Evolutionary conservation across 2,329 filamentous ascomycete species (phyloP).

Genomic region (Talaromyces pinophilus): DNA sequence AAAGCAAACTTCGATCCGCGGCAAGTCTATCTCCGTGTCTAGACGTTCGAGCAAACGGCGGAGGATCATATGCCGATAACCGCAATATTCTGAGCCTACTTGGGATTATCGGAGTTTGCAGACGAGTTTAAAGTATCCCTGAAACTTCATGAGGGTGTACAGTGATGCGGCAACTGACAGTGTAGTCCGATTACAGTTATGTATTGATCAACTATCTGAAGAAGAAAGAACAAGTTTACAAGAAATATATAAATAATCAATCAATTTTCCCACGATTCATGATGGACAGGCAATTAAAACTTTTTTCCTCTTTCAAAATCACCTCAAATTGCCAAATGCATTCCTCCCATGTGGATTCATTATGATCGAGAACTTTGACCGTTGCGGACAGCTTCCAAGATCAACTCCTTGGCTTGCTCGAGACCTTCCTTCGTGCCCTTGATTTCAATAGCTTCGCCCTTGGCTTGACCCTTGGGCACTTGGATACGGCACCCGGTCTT

Average conservation of each 20-base stretch:
- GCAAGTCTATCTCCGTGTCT: constrained; percentile 16
- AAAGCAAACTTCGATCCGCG: background rate
- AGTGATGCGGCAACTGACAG: background rate
- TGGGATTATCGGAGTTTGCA: background rate
- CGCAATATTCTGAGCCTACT: background rate
- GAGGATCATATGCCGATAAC: constrained; percentile 6
- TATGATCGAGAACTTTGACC: constrained; percentile 30
- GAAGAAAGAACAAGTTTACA: constrained; percentile 21
- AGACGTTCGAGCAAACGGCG: background rate
- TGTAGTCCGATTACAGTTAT: background rate
- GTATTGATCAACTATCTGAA: constrained; percentile 18
- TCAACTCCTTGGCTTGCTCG: constrained; percentile 84
- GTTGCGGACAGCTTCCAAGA: constrained; percentile 73
- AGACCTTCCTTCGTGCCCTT: constrained; percentile 75
- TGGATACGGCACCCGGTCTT: constrained; percentile 92
- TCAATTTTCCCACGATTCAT: constrained; percentile 19
- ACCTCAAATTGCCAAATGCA: constrained; percentile 4
- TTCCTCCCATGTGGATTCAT: constrained; percentile 2
- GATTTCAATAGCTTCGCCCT: constrained; percentile 85
- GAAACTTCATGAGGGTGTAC: too few relatives aligned
- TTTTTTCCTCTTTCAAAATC: constrained; percentile 5
- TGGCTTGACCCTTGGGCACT: constrained; percentile 77
- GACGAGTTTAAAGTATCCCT: too few relatives aligned
- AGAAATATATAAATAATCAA: constrained; percentile 23
- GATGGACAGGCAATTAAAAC: constrained; percentile 21